Conservation (phyloP, 2,329 filamentous ascomycete genomes). For the Phialemoniopsis sp. region DNA sequence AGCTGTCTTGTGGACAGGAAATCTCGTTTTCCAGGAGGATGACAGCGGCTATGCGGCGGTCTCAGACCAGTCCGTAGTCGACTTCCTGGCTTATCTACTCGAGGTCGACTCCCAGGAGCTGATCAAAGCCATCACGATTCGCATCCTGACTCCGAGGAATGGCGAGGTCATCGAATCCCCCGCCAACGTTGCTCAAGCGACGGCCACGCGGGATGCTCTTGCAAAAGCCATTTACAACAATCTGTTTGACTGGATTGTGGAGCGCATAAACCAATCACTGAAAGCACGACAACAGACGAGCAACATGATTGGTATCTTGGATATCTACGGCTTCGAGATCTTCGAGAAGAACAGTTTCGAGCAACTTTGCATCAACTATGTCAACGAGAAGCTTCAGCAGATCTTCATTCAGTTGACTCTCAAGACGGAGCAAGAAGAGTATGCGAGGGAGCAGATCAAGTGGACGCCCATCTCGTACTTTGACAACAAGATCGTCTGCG, state of each 20-base stretch:
- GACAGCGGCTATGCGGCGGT: conserved; percentile 86
- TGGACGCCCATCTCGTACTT: conserved; percentile 99
- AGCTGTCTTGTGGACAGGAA: conserved; percentile 89
- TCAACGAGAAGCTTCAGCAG: conserved; percentile 98
- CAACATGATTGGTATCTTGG: conserved; percentile 92
- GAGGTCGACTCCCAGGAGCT: conserved; percentile 80
- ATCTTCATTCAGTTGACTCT: conserved; percentile 98
- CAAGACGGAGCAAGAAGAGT: conserved; percentile 97
- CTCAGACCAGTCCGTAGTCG: conserved; percentile 82
- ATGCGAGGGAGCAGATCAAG: conserved; percentile 90
- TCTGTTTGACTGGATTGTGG: conserved; percentile 97
- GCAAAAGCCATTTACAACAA: conserved; percentile 97
- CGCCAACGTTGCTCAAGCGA: conserved; percentile 82
- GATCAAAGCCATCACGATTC: conserved; percentile 82
- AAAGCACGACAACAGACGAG: conserved; percentile 70
- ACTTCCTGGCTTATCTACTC: conserved; percentile 90
- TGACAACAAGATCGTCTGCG: conserved; percentile 98
- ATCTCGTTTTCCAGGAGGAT: conserved; percentile 86
- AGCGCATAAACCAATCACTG: conserved; percentile 83
- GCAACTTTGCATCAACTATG: conserved; percentile 98
- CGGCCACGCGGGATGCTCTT: conserved; percentile 82
- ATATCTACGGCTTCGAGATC: conserved; percentile 99
- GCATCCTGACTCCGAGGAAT: conserved; percentile 69
- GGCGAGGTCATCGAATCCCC: conserved; percentile 70
- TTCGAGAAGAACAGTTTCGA: conserved; percentile 99